phyloP scores from a whole-genome alignment of 192 early-diverging fungal species.

The Coemansia sp. region DNA sequence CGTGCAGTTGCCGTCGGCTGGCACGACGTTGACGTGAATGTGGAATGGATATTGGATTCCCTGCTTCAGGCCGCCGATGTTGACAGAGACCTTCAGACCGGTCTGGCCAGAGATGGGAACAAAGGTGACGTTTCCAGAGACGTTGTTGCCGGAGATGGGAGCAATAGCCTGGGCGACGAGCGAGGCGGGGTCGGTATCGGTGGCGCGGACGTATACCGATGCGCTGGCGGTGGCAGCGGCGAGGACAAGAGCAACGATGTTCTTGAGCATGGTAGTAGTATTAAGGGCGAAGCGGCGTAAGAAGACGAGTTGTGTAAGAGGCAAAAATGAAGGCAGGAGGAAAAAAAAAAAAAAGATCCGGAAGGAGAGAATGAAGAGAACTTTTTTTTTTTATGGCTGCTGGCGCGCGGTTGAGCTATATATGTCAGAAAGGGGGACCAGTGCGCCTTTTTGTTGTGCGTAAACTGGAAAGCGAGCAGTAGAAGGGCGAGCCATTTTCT shows the following conservation, averaged over 20 bases:
- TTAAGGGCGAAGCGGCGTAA: background rate
- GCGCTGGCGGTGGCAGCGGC: slow-evolving; percentile 17
- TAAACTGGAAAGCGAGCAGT: slow-evolving; percentile 4
- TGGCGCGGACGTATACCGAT: background rate
- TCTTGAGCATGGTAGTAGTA: slow-evolving; percentile 18
- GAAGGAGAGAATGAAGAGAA: background rate
- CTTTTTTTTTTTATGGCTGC: background rate
- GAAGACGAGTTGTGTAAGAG: background rate
- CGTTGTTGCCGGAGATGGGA: slow-evolving; percentile 9
- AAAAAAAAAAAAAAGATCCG: background rate
- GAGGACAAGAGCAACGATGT: slow-evolving; percentile 13
- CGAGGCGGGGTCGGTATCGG: background rate
- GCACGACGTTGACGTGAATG: slow-evolving; percentile 45
- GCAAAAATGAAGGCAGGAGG: background rate
- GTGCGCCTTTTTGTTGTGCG: slow-evolving; percentile 5
- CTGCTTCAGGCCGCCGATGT: slow-evolving; percentile 31
- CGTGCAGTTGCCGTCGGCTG: slow-evolving; percentile 52
- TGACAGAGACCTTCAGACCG: slow-evolving; percentile 34
- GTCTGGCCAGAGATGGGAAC: slow-evolving; percentile 4
- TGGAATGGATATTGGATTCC: slow-evolving; percentile 47
- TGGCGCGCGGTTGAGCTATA: background rate
- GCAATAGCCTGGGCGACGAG: slow-evolving; percentile 16
- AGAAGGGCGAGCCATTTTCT: slow-evolving; percentile 1
- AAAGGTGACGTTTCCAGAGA: slow-evolving; percentile 27
- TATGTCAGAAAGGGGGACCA: slow-evolving; percentile 4